These are phyloP conservation scores for Pedinophyceae sp. DNA, from an alignment of 139 green algal genomes.

Conservation along the genomic window DNA sequence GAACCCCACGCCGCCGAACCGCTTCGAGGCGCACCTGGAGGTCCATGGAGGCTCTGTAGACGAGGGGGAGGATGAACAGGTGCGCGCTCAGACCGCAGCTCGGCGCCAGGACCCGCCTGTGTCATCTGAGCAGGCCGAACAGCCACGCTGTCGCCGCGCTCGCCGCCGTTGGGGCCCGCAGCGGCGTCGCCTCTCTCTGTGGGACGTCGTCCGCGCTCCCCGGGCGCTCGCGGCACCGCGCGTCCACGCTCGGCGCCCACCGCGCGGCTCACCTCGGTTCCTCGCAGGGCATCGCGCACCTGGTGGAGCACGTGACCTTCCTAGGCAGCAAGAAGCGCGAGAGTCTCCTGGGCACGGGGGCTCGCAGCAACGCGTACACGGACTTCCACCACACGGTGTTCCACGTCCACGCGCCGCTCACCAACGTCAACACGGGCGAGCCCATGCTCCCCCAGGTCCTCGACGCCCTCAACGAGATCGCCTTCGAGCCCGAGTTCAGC, in stretches of 20 bases:
- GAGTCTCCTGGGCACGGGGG: conserved; percentile 73
- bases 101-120: no score
- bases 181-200: no score
- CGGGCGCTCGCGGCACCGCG: no score
- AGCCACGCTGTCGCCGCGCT: no score
- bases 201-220: no score
- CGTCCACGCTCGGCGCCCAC: neutral
- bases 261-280: neutral
- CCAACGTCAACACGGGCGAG: conserved; percentile 41
- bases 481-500: conserved; percentile 77
- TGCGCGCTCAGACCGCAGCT: no score
- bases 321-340: conserved; percentile 80
- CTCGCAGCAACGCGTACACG: conserved; percentile 94
- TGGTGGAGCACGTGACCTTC: conserved; percentile 99
- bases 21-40: conserved; percentile 91
- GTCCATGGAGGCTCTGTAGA: conserved; percentile 65
- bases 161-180: no score
- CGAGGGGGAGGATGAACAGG: conserved; percentile 40
- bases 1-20: conserved; percentile 70
- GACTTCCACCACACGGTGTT: conserved; percentile 99
- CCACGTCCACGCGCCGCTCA: conserved; percentile 82
- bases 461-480: conserved; percentile 83
- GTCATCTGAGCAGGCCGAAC: no score
- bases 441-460: conserved; percentile 82
- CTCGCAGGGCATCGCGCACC: conserved; percentile 79